Percentiles rank a stretch among this genome's conserved stretches.
Evolutionary conservation across 257 asterid species (phyloP).

Genomic region (Solanum ossicruentum): DNA sequence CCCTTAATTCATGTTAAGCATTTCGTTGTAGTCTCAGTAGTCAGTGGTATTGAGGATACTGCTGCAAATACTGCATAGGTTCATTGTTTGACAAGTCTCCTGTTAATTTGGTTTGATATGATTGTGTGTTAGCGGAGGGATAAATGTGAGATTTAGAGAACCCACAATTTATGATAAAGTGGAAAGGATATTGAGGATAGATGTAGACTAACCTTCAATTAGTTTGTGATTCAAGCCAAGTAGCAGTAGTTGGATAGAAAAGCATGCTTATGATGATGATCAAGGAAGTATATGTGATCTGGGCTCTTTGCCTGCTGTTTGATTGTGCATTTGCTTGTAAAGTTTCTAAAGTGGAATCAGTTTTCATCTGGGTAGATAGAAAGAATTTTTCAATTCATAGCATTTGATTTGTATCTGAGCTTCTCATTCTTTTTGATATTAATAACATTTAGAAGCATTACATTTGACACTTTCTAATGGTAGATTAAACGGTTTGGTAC

Average conservation of each 20-base stretch:
- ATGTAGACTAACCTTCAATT: neutral
- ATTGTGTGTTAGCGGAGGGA: neutral
- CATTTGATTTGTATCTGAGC: neutral
- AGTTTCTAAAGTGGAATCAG: neutral
- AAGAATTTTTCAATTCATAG: neutral
- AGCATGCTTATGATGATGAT: neutral
- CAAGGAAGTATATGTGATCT: neutral
- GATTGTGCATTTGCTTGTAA: neutral
- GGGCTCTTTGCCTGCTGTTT: neutral
- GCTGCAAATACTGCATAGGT: neutral
- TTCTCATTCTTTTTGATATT: neutral
- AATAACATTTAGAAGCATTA: neutral
- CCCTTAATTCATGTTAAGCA: neutral
- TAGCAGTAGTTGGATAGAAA: neutral
- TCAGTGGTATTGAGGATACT: neutral
- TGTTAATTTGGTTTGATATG: neutral
- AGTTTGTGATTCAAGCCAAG: accelerated
- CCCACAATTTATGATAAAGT: neutral
- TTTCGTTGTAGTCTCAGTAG: neutral
- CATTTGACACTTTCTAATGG: neutral
- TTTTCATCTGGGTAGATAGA: neutral
- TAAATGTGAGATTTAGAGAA: neutral
- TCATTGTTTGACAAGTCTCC: neutral
- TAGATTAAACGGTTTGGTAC: neutral
- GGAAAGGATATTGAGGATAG: neutral